phyloP scores from a whole-genome alignment of 2,329 filamentous ascomycete species.

The Fusarium palustre region DNA sequence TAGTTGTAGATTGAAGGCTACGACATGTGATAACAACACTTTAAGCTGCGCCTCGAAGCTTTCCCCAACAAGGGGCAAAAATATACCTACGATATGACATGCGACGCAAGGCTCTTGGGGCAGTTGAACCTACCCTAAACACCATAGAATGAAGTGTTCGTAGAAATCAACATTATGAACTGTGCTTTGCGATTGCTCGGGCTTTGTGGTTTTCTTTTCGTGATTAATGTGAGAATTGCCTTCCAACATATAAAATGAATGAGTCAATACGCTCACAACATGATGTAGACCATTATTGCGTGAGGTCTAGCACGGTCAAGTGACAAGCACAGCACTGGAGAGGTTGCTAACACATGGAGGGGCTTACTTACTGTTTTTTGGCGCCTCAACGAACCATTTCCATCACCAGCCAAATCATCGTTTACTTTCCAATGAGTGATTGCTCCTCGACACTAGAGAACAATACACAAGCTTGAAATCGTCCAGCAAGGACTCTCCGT shows the following conservation, averaged over 20 bases:
- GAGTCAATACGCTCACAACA: no score
- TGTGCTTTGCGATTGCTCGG: no score
- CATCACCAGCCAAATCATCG: not conserved
- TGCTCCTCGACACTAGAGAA: not conserved
- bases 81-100: not conserved
- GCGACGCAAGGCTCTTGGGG: not conserved
- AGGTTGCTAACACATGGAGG: not conserved
- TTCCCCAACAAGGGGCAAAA: not conserved
- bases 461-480: not conserved
- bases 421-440: not conserved
- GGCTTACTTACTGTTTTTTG: constrained; percentile 24
- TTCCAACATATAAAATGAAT: not conserved
- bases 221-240: not conserved
- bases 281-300: not conserved
- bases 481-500: not conserved
- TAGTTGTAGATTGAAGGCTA: not conserved
- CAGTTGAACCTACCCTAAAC: not conserved
- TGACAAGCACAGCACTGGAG: constrained; percentile 15
- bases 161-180: not conserved
- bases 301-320: constrained; percentile 27
- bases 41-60: not conserved
- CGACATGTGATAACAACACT: not conserved
- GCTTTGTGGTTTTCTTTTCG: not conserved
- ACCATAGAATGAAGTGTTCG: not conserved
- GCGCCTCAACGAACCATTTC: constrained; percentile 20